Evolutionary conservation across 108 stramenopile species (phyloP), one percentile per base, ranked within the genome.

Genomic region (Skeletonema tropicum): DNA sequence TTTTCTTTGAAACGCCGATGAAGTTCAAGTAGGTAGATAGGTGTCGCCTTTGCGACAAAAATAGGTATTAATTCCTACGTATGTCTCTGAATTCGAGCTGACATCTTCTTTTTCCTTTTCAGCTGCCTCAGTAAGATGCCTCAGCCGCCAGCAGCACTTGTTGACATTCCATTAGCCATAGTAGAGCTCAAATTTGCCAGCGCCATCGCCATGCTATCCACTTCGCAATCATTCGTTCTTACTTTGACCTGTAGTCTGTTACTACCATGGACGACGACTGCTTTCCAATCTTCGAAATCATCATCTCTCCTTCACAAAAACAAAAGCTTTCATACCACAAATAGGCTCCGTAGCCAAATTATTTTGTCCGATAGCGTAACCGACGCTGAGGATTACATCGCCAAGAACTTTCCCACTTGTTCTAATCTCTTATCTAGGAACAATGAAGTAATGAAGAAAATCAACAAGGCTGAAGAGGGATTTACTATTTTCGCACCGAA

Each of bases 401-500:
- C 68, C 6, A 17, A 38, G 11, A 74, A 74, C 39, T 80, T 68
- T 30, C 79, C 79, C 0, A 57, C 62, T 41, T 33, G 55, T 57
- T 80, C 41, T 9, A 42, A 33, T 52, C 60, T 80, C 49, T 60
- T 80, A 17, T 57, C 63, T 23, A 74, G 70, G 66, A 80, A 74
- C 38, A 64, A 41, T 31, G 73, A 74, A 23, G 79, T 61, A 19
- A 80, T 80, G 68, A 80, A 80, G 62, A 59, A 66, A 26, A 57
- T 80, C 30, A 74, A 65, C 62, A 70, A 80, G 45, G 66, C 73
- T 1, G 76, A 80, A 15, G 45, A 4, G 4, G 90, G 90, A 1
- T 92, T 77, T 49, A 94, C 94, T 19, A 59, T 92, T 10, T 91
- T 94, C 76, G 91, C 83, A n/a, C 90, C 94, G 23, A 91, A 74